Evolutionary conservation across 2,329 filamentous ascomycete species (phyloP).

Genomic region (Seiridium cupressi): DNA sequence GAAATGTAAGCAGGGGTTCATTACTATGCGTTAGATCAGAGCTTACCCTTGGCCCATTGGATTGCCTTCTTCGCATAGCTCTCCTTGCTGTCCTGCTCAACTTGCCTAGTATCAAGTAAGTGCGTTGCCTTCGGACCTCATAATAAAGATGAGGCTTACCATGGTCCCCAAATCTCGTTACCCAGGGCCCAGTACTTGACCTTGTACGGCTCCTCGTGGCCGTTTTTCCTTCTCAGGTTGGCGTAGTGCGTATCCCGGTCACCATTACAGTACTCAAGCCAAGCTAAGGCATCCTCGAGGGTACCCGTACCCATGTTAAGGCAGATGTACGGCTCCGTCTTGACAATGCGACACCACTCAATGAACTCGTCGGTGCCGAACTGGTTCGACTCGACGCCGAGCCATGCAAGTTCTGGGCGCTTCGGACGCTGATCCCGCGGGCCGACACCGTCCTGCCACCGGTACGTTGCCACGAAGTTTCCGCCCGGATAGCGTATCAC

Average conservation of each 20-base stretch:
- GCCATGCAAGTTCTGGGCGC: constrained; percentile 75
- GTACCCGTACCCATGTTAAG: constrained; percentile 80
- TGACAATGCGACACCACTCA: constrained; percentile 64
- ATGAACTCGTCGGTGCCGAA: constrained; percentile 89
- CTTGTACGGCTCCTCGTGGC: constrained; percentile 73
- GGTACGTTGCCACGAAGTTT: constrained; percentile 82
- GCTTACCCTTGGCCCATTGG: constrained; percentile 63
- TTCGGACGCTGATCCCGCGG: constrained; percentile 66
- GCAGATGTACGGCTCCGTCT: constrained; percentile 75
- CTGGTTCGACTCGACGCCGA: constrained; percentile 71
- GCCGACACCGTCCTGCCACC: constrained; percentile 81
- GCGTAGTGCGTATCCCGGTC: constrained; percentile 77
- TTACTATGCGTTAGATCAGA: background rate
- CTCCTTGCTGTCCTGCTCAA: constrained; percentile 67
- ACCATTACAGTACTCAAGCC: constrained; percentile 86
- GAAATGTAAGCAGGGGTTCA: background rate
- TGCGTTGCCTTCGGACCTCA: background rate
- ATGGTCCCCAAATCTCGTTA: constrained; percentile 69
- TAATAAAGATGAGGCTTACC: constrained; percentile 37
- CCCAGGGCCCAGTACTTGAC: constrained; percentile 86
- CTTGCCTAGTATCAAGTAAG: constrained; percentile 18
- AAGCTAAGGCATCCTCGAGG: constrained; percentile 58
- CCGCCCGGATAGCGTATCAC: constrained; percentile 81
- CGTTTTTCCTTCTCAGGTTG: constrained; percentile 74
- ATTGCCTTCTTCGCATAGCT: constrained; percentile 67